phyloP scores from a whole-genome alignment of 768 basidiomycete species.

The Leccinum sublutescens region DNA sequence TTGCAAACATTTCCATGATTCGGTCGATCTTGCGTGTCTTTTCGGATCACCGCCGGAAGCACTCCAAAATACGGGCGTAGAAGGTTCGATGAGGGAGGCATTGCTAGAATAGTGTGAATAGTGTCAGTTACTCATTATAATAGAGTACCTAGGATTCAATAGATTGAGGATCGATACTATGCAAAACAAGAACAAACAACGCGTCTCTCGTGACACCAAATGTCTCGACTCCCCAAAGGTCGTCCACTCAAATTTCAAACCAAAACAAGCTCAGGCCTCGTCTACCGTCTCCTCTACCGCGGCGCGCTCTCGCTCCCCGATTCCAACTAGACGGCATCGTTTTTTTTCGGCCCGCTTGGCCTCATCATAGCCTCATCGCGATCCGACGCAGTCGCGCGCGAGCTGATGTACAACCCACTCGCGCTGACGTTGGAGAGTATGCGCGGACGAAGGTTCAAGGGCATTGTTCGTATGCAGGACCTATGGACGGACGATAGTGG shows the following conservation, averaged over 20 bases:
- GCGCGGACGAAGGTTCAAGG: constrained; percentile 67
- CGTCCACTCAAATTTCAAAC: background rate
- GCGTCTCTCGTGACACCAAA: background rate
- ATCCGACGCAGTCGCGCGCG: constrained; percentile 28
- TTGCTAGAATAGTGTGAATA: no score
- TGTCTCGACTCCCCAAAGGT: constrained; percentile 21
- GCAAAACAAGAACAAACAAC: background rate
- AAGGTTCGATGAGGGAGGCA: background rate
- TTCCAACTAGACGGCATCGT: constrained; percentile 68
- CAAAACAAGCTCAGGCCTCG: background rate
- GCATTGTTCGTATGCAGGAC: constrained; percentile 49
- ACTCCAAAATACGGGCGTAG: background rate
- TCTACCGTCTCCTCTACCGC: constrained; percentile 64
- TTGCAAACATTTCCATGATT: background rate
- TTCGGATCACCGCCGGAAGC: background rate
- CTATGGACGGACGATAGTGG: constrained; percentile 61
- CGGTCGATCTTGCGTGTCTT: background rate
- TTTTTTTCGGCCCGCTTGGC: constrained; percentile 53
- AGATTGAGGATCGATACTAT: no score
- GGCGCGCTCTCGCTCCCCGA: constrained; percentile 73
- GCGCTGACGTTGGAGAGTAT: constrained; percentile 77
- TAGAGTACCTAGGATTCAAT: no score
- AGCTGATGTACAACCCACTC: constrained; percentile 63
- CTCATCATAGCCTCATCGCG: constrained; percentile 21
- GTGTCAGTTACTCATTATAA: no score